Conservation (phyloP, 108 stramenopile species). For the Discostella stelligeroides region DNA sequence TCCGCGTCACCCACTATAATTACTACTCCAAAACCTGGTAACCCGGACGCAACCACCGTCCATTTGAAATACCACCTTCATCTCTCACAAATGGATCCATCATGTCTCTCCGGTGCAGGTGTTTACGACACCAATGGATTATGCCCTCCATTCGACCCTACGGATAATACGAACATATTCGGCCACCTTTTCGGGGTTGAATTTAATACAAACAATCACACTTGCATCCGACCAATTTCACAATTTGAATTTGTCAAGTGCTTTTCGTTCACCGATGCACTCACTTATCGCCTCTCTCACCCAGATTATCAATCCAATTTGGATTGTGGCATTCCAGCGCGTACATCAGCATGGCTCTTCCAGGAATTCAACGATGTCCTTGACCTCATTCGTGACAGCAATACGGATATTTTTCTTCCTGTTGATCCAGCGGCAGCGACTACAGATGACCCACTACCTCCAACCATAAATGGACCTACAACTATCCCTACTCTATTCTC, state of each 20-base stretch:
- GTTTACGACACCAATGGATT: background rate
- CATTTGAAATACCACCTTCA: background rate
- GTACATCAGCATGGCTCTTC: constrained; percentile 1
- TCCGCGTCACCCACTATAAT: background rate
- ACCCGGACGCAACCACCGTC: background rate
- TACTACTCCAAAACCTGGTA: background rate
- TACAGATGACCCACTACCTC: too few species aligned
- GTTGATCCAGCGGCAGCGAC: background rate
- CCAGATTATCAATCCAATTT: background rate
- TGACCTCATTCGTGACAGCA: constrained; percentile 1
- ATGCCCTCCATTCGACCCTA: background rate
- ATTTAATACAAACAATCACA: background rate
- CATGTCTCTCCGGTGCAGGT: background rate
- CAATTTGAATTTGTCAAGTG: constrained; percentile 18
- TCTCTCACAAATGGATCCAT: background rate
- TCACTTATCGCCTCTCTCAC: constrained; percentile 12
- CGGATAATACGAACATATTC: constrained; percentile 6
- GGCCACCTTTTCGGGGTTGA: constrained; percentile 19
- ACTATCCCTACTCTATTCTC: too few species aligned
- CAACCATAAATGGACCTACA: too few species aligned
- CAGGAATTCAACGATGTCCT: background rate
- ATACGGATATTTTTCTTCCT: constrained; percentile 1
- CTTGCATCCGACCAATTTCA: constrained; percentile 13
- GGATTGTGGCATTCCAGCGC: background rate
- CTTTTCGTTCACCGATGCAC: constrained; percentile 1